A percentile compares a stretch with the other conserved stretches of the same genome.
phyloP scores from a whole-genome alignment of 257 asterid genomes.

The Capsicum rhomboideum region DNA sequence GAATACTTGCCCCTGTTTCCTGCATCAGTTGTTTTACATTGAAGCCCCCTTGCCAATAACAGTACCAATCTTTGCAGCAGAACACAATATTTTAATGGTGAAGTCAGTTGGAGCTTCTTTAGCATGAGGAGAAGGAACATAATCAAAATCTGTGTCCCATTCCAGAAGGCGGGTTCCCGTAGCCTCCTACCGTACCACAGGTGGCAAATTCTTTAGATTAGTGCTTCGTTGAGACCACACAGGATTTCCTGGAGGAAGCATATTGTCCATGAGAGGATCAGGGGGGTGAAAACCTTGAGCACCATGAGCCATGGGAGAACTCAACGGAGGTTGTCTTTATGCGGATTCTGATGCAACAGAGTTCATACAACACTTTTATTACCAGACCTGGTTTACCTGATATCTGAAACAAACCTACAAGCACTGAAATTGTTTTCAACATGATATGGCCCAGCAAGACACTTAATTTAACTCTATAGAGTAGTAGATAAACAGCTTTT shows the following conservation, averaged over 20 bases:
- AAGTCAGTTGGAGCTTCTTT: slow-evolving; percentile 46
- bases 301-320: slow-evolving; percentile 25
- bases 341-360: slow-evolving; percentile 60
- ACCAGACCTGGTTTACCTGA: slow-evolving; percentile 55
- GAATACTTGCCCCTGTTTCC: slow-evolving; percentile 62
- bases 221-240: slow-evolving; percentile 36
- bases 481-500: too few species aligned
- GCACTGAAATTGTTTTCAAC: slow-evolving; percentile 6
- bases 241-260: slow-evolving; percentile 30
- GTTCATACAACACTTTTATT: slow-evolving; percentile 57
- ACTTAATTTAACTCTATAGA: background rate
- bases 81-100: slow-evolving; percentile 54
- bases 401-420: slow-evolving; percentile 31
- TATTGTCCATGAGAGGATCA: slow-evolving; percentile 33
- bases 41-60: slow-evolving; percentile 80
- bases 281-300: slow-evolving; percentile 34
- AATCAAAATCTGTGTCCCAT: slow-evolving; percentile 34
- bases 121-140: slow-evolving; percentile 30
- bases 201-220: slow-evolving; percentile 30
- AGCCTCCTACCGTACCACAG: slow-evolving; percentile 28
- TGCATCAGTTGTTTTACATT: slow-evolving; percentile 51
- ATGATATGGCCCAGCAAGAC: background rate
- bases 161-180: slow-evolving; percentile 34
- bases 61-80: slow-evolving; percentile 59
- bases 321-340: slow-evolving; percentile 49